Evolutionary conservation across 106 monocot species (phyloP).

Genomic region (Phalaenopsis equestris): DNA sequence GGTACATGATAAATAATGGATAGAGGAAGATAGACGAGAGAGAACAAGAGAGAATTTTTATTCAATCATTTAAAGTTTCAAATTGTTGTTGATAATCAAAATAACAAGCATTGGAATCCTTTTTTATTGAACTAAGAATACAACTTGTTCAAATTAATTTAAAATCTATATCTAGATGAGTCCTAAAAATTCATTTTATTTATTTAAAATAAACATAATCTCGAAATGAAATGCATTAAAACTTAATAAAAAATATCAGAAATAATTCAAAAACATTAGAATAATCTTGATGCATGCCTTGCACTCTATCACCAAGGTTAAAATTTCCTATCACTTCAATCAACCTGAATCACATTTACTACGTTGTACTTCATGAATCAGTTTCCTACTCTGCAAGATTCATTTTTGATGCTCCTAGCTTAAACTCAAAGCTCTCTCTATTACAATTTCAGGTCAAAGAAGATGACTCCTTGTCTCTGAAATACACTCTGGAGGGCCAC

Average conservation of each 20-base stretch:
- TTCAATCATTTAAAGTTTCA: background rate
- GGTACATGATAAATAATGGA: no score
- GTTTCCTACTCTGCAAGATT: background rate
- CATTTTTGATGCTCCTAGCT: background rate
- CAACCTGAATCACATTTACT: background rate
- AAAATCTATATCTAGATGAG: no score
- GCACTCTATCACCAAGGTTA: no score
- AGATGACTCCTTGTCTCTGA: conserved; percentile 40
- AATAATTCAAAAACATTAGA: no score
- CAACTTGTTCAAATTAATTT: no score
- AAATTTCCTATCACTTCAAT: background rate
- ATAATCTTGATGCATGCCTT: no score
- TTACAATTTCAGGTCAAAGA: conserved; percentile 45
- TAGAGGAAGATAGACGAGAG: background rate
- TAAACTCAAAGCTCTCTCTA: background rate
- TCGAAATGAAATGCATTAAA: no score
- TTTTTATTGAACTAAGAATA: no score
- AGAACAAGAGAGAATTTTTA: background rate
- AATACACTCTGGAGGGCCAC: conserved; percentile 47
- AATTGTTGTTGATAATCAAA: background rate
- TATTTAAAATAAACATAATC: no score
- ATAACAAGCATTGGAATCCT: background rate
- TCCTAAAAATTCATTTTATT: no score
- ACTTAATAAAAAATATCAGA: no score
- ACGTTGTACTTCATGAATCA: background rate